These are phyloP conservation scores for Nitzschia palea DNA, from an alignment of 108 stramenopile species.

Conservation along the genomic window DNA sequence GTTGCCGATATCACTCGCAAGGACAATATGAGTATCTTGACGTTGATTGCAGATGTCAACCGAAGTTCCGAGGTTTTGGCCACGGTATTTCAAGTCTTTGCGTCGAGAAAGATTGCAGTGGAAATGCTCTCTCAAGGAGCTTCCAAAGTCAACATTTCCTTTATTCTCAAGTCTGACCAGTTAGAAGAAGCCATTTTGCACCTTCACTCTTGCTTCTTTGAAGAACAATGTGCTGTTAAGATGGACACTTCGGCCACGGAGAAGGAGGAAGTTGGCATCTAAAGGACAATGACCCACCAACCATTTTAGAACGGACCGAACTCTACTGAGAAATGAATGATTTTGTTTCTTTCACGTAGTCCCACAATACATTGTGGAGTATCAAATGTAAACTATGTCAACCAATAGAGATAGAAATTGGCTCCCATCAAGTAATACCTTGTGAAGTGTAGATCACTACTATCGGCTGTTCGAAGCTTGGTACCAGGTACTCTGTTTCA, in stretches of 20 bases:
- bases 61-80: slow-evolving; percentile 89
- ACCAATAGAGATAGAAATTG: no score
- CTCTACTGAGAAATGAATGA: no score
- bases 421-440: no score
- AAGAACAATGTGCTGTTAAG: slow-evolving; percentile 51
- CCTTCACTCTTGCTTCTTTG: slow-evolving; percentile 90
- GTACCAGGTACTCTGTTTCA: no score
- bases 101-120: slow-evolving; percentile 71
- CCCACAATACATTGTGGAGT: no score
- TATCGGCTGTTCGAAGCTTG: no score
- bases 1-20: slow-evolving; percentile 76
- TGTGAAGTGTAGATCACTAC: no score
- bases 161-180: slow-evolving; percentile 73
- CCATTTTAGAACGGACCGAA: no score
- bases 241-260: neutral
- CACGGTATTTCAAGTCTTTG: slow-evolving; percentile 90
- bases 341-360: no score
- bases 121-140: slow-evolving; percentile 95
- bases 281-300: no score
- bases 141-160: slow-evolving; percentile 95
- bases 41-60: slow-evolving; percentile 91
- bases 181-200: slow-evolving; percentile 74
- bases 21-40: slow-evolving; percentile 77
- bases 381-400: no score
- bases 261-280: slow-evolving; percentile 2